Percentiles rank a stretch among this genome's conserved stretches.
Evolutionary conservation across 2,329 filamentous ascomycete genomes (phyloP).

Genomic region (Aspergillus carbonarius): DNA sequence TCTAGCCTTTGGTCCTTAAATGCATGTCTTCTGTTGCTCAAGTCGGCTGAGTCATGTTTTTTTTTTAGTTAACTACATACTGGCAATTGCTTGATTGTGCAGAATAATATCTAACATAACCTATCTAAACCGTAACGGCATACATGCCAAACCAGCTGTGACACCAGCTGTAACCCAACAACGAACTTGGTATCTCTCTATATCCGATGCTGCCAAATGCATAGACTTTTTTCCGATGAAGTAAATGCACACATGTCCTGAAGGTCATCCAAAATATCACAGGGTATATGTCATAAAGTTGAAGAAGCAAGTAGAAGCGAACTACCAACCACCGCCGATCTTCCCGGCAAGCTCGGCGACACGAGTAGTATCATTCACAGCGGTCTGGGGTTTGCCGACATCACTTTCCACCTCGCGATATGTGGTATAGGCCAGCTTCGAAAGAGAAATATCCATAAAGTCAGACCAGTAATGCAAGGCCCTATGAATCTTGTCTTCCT

Average conservation of each 20-base stretch:
- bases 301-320: conserved; percentile 14
- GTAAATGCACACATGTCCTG: not conserved
- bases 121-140: not conserved
- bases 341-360: conserved; percentile 87
- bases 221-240: conserved; percentile 1
- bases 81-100: too few species aligned
- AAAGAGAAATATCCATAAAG: conserved; percentile 67
- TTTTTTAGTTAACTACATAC: too few species aligned
- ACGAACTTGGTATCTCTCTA: conserved; percentile 19
- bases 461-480: conserved; percentile 74
- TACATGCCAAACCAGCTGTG: not conserved
- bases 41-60: too few species aligned
- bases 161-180: not conserved
- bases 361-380: conserved; percentile 68
- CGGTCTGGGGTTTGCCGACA: conserved; percentile 70
- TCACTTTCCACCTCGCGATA: conserved; percentile 93
- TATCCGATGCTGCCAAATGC: conserved; percentile 4
- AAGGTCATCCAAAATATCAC: conserved; percentile 11
- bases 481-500: conserved; percentile 53
- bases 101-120: not conserved
- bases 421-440: conserved; percentile 76
- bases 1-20: too few species aligned
- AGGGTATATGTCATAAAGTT: conserved; percentile 22
- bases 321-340: conserved; percentile 89
- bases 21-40: too few species aligned